A percentile compares a stretch with the other conserved stretches of the same genome.
phyloP scores from a whole-genome alignment of 345 rosid genomes.

The Limnanthes douglasii region DNA sequence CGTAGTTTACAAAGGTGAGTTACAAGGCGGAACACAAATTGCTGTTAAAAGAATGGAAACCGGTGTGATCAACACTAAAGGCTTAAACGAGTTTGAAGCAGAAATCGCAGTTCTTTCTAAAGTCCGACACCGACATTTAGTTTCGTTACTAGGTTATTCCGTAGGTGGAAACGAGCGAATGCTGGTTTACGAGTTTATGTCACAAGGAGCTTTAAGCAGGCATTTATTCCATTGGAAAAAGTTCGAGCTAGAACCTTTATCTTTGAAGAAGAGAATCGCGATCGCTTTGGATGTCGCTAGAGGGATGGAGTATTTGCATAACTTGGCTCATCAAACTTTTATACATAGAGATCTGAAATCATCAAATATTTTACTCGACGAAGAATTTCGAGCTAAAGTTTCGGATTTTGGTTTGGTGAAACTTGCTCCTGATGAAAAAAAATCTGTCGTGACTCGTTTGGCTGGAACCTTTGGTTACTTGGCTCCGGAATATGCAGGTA shows the following conservation, averaged over 20 bases:
- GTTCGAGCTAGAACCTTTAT: slow-evolving; percentile 45
- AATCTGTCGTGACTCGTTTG: slow-evolving; percentile 51
- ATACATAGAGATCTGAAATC: slow-evolving; percentile 75
- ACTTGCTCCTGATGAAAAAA: slow-evolving; percentile 65
- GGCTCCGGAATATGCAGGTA: slow-evolving; percentile 91
- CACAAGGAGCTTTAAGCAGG: slow-evolving; percentile 65
- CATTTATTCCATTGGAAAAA: slow-evolving; percentile 72
- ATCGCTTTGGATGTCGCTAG: slow-evolving; percentile 72
- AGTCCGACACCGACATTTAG: slow-evolving; percentile 65
- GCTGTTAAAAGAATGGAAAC: slow-evolving; percentile 80
- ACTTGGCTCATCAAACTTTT: slow-evolving; percentile 53
- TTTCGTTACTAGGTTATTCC: slow-evolving; percentile 55
- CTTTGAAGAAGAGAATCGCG: slow-evolving; percentile 55
- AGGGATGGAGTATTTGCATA: slow-evolving; percentile 73
- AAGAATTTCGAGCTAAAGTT: slow-evolving; percentile 60
- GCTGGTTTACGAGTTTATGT: slow-evolving; percentile 67
- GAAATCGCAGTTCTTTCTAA: slow-evolving; percentile 72
- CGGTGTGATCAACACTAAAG: slow-evolving; percentile 43
- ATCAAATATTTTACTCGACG: slow-evolving; percentile 58
- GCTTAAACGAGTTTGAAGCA: slow-evolving; percentile 47
- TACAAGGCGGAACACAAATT: slow-evolving; percentile 55
- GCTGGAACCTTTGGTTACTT: slow-evolving; percentile 78
- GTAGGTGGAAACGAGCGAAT: slow-evolving; percentile 51
- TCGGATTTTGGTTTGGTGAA: slow-evolving; percentile 75
- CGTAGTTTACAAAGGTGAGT: slow-evolving; percentile 59